Evolutionary conservation across 2,329 filamentous ascomycete genomes (phyloP).

Genomic region (Ophiobolus disseminans): DNA sequence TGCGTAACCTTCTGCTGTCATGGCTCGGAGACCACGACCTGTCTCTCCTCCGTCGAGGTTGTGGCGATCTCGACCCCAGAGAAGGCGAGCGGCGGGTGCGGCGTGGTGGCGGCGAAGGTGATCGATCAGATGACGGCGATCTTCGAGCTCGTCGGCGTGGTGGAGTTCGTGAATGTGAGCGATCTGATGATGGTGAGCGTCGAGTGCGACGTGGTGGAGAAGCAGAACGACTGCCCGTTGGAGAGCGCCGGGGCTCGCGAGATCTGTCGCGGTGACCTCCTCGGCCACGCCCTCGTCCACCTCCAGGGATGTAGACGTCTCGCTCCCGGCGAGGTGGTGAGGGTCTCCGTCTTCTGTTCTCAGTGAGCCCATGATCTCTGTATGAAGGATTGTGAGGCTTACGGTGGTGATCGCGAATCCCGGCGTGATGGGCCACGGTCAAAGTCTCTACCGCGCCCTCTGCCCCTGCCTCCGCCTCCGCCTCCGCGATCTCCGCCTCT

Average conservation of each 20-base stretch:
- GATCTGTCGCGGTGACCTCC: slow-evolving; percentile 45
- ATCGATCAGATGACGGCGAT: slow-evolving; percentile 47
- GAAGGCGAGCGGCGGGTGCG: slow-evolving; percentile 24
- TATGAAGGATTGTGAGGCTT: slow-evolving; percentile 9
- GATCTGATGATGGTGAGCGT: slow-evolving; percentile 37
- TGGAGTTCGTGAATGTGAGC: slow-evolving; percentile 53
- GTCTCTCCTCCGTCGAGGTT: slow-evolving; percentile 28
- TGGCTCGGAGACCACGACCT: slow-evolving; percentile 42
- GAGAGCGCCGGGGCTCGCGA: slow-evolving; percentile 44
- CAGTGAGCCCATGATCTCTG: slow-evolving; percentile 20
- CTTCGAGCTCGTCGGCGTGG: slow-evolving; percentile 39
- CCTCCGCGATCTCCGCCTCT: slow-evolving; percentile 50
- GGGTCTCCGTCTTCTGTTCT: slow-evolving; percentile 54
- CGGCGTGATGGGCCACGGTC: slow-evolving; percentile 57
- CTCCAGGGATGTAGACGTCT: slow-evolving; percentile 65
- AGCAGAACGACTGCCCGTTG: slow-evolving; percentile 36
- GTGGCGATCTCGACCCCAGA: slow-evolving; percentile 24
- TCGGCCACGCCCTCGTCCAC: slow-evolving; percentile 47
- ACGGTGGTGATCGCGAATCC: slow-evolving; percentile 60
- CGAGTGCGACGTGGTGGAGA: slow-evolving; percentile 37
- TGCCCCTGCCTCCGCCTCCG: slow-evolving; percentile 55
- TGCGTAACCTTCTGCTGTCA: slow-evolving; percentile 37
- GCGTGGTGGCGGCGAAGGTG: slow-evolving; percentile 35
- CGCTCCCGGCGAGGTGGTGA: slow-evolving; percentile 58
- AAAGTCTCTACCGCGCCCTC: slow-evolving; percentile 51